phyloP scores from a whole-genome alignment of 495 filamentous ascomycete genomes.

The Gamarada debralockiae region DNA sequence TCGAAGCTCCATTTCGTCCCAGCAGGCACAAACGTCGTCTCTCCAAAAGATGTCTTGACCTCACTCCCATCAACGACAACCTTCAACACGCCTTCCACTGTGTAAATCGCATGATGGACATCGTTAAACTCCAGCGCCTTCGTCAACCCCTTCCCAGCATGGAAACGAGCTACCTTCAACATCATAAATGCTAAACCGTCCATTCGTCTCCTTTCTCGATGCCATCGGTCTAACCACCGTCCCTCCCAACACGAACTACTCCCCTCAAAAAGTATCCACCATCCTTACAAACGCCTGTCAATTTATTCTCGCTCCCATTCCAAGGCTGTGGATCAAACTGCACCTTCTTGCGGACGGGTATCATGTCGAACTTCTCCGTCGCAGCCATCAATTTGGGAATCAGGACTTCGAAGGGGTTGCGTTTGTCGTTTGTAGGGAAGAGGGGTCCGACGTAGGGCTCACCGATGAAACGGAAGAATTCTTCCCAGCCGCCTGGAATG shows the following conservation, averaged over 20 bases:
- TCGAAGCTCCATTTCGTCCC: slow-evolving; percentile 35
- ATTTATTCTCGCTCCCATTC: neutral
- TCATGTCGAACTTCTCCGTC: slow-evolving; percentile 24
- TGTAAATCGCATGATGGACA: neutral
- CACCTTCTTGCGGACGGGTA: neutral
- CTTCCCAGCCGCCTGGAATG: slow-evolving; percentile 49
- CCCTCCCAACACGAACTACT: slow-evolving; percentile 39
- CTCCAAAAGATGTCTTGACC: slow-evolving; percentile 1
- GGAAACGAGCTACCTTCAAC: slow-evolving; percentile 37
- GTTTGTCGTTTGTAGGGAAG: slow-evolving; percentile 42
- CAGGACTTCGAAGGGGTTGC: slow-evolving; percentile 31
- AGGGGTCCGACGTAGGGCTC: slow-evolving; percentile 46
- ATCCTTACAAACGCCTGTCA: slow-evolving; percentile 33
- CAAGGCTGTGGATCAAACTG: neutral
- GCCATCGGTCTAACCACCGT: slow-evolving; percentile 41
- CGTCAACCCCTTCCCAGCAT: slow-evolving; percentile 27
- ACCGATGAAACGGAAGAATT: slow-evolving; percentile 48
- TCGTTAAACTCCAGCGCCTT: slow-evolving; percentile 4
- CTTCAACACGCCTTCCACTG: slow-evolving; percentile 26
- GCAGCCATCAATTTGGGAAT: slow-evolving; percentile 50
- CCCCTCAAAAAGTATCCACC: slow-evolving; percentile 23
- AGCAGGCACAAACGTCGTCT: slow-evolving; percentile 33
- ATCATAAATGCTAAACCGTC: slow-evolving; percentile 43
- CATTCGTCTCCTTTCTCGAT: slow-evolving; percentile 38
- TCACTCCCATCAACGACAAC: slow-evolving; percentile 31